Percentiles rank a stretch among this genome's conserved stretches.
phyloP scores from a whole-genome alignment of 2,329 filamentous ascomycete genomes.

The Colletotrichum zoysiae region DNA sequence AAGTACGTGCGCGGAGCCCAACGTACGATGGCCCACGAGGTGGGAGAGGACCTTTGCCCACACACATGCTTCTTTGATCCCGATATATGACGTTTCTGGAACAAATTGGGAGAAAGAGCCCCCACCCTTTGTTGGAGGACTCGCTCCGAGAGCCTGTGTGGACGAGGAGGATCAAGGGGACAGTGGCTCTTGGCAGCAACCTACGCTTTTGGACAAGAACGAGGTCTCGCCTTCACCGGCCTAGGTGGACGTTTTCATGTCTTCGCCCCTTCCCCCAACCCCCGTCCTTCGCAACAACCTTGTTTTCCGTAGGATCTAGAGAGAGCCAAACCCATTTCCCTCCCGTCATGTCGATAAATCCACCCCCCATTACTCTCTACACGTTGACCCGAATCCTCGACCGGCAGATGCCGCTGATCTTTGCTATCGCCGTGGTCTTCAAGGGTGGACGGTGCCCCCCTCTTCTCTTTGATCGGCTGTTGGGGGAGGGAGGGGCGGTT shows the following conservation, averaged over 20 bases:
- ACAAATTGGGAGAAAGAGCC: neutral
- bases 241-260: constrained; percentile 27
- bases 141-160: neutral
- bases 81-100: constrained; percentile 15
- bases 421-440: neutral
- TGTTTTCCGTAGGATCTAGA: neutral
- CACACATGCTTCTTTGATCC: neutral
- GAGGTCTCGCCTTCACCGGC: constrained; percentile 4
- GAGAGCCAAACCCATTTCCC: neutral
- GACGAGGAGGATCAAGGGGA: neutral
- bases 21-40: constrained; percentile 14
- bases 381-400: neutral
- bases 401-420: neutral
- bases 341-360: neutral
- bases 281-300: neutral
- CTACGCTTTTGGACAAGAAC: constrained; percentile 8
- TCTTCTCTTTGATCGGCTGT: neutral
- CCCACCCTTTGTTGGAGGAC: neutral
- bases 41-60: neutral
- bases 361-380: neutral
- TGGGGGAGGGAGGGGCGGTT: too few relatives aligned
- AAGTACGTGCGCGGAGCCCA: neutral
- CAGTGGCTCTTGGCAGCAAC: constrained; percentile 2
- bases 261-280: constrained; percentile 7
- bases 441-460: too few relatives aligned